A percentile compares a stretch with the other conserved stretches of the same genome.
phyloP scores from a whole-genome alignment of 2,329 filamentous ascomycete genomes.

The Aspergillus pseudoterreus region DNA sequence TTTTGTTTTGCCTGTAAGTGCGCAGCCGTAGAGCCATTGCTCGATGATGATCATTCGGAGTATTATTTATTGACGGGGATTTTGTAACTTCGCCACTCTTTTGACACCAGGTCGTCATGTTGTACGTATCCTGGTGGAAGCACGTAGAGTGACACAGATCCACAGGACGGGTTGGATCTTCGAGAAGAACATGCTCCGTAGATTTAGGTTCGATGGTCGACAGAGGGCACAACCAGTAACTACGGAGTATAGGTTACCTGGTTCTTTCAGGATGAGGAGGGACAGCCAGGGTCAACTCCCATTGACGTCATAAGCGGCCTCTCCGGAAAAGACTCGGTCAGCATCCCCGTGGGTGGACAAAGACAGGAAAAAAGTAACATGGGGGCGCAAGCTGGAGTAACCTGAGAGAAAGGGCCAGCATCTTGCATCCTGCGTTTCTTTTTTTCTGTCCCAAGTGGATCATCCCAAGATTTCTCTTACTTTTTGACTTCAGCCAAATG shows the following conservation, averaged over 20 bases:
- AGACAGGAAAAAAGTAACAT: neutral
- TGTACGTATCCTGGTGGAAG: neutral
- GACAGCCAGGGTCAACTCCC: neutral
- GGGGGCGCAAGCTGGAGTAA: neutral
- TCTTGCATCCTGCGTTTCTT: neutral
- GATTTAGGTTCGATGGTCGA: neutral
- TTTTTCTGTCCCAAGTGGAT: neutral
- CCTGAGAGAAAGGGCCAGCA: neutral
- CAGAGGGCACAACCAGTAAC: no score
- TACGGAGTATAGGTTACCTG: no score
- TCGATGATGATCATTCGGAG: neutral
- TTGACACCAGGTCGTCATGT: neutral
- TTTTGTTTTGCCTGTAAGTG: neutral
- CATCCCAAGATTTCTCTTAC: neutral
- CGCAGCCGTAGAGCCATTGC: neutral
- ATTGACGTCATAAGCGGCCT: conserved; percentile 22
- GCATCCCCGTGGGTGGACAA: conserved; percentile 3
- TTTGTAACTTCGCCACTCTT: neutral
- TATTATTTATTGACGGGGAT: neutral
- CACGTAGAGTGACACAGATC: no score
- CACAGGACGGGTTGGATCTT: neutral
- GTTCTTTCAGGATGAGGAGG: no score
- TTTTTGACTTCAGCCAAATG: neutral
- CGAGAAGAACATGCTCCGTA: neutral
- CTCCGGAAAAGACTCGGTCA: conserved; percentile 4